Evolutionary conservation across 2,329 filamentous ascomycete genomes (phyloP).

Genomic region (Metarhizium brunneum): DNA sequence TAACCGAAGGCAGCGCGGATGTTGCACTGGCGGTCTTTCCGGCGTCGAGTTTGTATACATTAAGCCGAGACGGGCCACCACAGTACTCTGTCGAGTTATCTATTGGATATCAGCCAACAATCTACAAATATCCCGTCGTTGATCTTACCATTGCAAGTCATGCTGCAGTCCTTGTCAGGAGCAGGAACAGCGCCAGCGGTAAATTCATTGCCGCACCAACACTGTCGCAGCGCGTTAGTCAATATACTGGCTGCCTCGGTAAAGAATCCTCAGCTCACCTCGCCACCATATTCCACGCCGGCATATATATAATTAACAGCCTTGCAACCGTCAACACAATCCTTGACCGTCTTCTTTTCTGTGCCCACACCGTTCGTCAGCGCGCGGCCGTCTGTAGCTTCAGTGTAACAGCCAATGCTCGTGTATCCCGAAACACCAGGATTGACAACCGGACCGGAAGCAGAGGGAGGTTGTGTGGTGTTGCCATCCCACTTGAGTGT

Average conservation of each 20-base stretch:
- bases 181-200: slow-evolving; percentile 18
- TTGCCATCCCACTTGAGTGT: slow-evolving; percentile 18
- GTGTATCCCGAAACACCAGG: slow-evolving; percentile 25
- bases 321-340: slow-evolving; percentile 25
- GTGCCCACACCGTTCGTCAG: slow-evolving; percentile 17
- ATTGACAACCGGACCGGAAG: slow-evolving; percentile 23
- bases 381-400: slow-evolving; percentile 22
- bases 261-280: slow-evolving; percentile 13
- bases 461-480: slow-evolving; percentile 12
- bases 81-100: slow-evolving; percentile 27
- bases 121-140: neutral
- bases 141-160: slow-evolving; percentile 22
- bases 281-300: slow-evolving; percentile 29
- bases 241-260: neutral
- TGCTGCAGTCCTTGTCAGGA: slow-evolving; percentile 20
- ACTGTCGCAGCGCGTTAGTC: slow-evolving; percentile 12
- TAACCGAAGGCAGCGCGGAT: too few relatives aligned
- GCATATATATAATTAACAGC: slow-evolving; percentile 18
- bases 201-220: slow-evolving; percentile 26
- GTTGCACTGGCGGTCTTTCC: slow-evolving; percentile 15
- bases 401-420: slow-evolving; percentile 30
- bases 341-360: slow-evolving; percentile 20
- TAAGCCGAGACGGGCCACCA: slow-evolving; percentile 24
- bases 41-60: slow-evolving; percentile 21
- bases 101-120: slow-evolving; percentile 4